Percentiles rank a stretch among this genome's conserved stretches.
Conservation (phyloP, 2,329 filamentous ascomycete species). For the Plectosphaerella cucumerina region DNA sequence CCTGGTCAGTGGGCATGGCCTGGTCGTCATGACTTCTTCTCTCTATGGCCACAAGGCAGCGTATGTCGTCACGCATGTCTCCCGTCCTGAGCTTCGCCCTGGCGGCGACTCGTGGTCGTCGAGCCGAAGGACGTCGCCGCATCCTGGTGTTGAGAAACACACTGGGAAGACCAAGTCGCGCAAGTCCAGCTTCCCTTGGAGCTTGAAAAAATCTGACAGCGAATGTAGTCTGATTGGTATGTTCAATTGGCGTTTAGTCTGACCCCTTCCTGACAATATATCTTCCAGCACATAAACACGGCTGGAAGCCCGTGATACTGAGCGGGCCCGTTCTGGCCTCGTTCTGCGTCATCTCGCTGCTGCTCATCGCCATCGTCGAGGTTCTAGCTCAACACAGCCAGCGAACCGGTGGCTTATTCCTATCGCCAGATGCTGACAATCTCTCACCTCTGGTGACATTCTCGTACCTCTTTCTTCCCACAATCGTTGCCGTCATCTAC, state of each 20-base stretch:
- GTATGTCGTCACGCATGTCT: background rate
- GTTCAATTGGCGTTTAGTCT: too few species aligned
- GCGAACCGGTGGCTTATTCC: slow-evolving; percentile 32
- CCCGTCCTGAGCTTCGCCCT: too few species aligned
- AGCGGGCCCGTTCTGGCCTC: slow-evolving; percentile 28
- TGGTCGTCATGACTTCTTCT: too few species aligned
- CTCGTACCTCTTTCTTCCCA: slow-evolving; percentile 48
- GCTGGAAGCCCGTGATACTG: slow-evolving; percentile 35
- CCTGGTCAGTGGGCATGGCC: background rate
- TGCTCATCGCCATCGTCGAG: slow-evolving; percentile 40
- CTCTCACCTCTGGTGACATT: slow-evolving; percentile 32
- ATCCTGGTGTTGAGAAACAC: background rate
- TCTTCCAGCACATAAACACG: slow-evolving; percentile 2
- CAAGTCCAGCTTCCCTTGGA: background rate
- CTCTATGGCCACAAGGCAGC: background rate
- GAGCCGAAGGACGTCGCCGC: background rate
- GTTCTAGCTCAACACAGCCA: slow-evolving; percentile 34
- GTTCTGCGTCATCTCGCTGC: slow-evolving; percentile 30
- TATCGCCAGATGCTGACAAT: slow-evolving; percentile 16
- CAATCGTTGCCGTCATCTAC: slow-evolving; percentile 48
- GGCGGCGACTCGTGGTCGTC: background rate
- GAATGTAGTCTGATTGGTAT: background rate
- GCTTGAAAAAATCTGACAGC: background rate
- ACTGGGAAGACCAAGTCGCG: background rate
- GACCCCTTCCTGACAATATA: too few species aligned